Evolutionary conservation across 2,329 filamentous ascomycete species (phyloP).

Genomic region (Dactylellina parvicollis): DNA sequence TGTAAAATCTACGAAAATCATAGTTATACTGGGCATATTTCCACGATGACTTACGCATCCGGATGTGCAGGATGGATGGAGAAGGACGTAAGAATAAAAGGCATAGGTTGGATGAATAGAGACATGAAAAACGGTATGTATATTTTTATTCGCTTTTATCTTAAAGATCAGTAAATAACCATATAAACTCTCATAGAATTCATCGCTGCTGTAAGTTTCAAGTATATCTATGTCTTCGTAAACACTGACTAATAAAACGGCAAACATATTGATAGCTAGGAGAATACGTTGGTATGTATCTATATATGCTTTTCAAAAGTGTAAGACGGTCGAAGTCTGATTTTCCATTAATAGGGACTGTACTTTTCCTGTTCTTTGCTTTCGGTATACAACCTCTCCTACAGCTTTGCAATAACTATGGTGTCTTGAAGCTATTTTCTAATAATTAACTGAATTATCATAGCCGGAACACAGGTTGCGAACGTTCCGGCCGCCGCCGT

Average conservation of each 20-base stretch:
- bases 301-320: too few species aligned
- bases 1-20: too few species aligned
- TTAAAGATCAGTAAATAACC: background rate
- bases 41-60: background rate
- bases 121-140: constrained; percentile 3
- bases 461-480: constrained; percentile 17
- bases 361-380: constrained; percentile 61
- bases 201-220: constrained; percentile 46
- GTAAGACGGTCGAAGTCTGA: constrained; percentile 12
- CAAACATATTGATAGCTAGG: constrained; percentile 17
- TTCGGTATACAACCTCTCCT: constrained; percentile 55
- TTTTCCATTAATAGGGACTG: constrained; percentile 57
- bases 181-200: constrained; percentile 13
- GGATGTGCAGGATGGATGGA: background rate
- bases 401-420: constrained; percentile 41
- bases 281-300: constrained; percentile 10
- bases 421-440: background rate
- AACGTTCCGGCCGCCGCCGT: background rate
- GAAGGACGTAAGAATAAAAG: background rate
- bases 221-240: too few species aligned
- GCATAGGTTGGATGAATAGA: constrained; percentile 47
- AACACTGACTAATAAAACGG: too few species aligned
- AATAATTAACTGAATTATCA: constrained; percentile 15
- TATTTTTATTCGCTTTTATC: background rate
- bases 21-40: too few species aligned